These are phyloP conservation scores for Urtica urens DNA, from an alignment of 306 rosid genomes.

Conservation along the genomic window DNA sequence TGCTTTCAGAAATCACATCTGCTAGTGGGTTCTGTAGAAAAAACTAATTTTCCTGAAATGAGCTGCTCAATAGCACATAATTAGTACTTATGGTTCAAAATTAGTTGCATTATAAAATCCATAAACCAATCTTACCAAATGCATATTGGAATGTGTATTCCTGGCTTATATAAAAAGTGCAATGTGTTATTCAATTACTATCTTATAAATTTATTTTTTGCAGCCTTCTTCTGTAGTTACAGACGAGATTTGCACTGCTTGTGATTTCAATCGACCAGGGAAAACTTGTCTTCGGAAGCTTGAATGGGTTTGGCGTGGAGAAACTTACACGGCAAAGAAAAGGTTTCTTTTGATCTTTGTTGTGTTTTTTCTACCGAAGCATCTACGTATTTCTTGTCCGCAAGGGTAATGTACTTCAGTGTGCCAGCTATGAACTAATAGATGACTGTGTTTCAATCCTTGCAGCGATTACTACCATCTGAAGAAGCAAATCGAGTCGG, in stretches of 20 bases:
- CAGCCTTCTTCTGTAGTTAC: constrained; percentile 95
- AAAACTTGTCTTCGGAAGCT: constrained; percentile 91
- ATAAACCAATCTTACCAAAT: too few relatives aligned
- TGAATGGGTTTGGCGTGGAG: constrained; percentile 99
- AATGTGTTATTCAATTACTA: background rate
- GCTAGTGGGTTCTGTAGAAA: background rate
- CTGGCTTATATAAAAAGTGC: background rate
- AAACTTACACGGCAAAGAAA: constrained; percentile 70
- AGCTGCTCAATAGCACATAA: too few relatives aligned
- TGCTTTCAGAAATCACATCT: background rate
- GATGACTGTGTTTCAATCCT: constrained; percentile 18
- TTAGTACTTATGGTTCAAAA: background rate
- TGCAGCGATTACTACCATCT: constrained; percentile 82
- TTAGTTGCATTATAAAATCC: too few relatives aligned
- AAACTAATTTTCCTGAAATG: too few relatives aligned
- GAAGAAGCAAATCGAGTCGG: constrained; percentile 94
- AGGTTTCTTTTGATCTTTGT: constrained; percentile 28
- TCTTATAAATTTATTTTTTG: constrained; percentile 18
- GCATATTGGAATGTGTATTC: background rate
- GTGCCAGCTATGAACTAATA: constrained; percentile 13
- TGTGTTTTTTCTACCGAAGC: background rate
- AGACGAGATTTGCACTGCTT: constrained; percentile 94
- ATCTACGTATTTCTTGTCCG: background rate
- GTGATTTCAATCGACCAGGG: constrained; percentile 96
- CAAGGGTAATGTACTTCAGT: constrained; percentile 9